Percentiles rank a stretch among this genome's conserved stretches.
phyloP scores from a whole-genome alignment of 1,284 basidiomycete species.

The Inonotus hispidus region DNA sequence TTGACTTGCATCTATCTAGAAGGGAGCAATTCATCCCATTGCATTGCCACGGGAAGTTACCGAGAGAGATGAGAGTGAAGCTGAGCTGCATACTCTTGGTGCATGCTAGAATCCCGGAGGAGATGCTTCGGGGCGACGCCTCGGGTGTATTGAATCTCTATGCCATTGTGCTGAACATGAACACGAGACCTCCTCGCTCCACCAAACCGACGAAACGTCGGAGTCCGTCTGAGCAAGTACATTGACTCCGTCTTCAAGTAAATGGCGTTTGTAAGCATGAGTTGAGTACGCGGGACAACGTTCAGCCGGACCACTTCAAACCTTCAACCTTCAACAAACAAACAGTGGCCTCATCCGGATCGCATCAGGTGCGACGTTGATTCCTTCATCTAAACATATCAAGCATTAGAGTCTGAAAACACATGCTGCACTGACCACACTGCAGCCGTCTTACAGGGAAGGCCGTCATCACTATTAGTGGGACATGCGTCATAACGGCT shows the following conservation, averaged over 20 bases:
- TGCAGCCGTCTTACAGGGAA: neutral
- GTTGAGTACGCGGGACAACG: neutral
- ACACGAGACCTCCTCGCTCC: neutral
- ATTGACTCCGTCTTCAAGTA: neutral
- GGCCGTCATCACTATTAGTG: neutral
- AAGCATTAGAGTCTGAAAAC: neutral
- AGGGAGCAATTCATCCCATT: no score
- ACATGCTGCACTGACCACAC: neutral
- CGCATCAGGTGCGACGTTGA: neutral
- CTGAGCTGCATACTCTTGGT: no score
- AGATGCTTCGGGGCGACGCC: neutral
- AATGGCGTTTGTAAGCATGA: neutral
- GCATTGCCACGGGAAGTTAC: no score
- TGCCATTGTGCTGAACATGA: no score
- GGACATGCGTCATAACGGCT: conserved; percentile 1
- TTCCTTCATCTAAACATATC: neutral
- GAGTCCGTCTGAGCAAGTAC: neutral
- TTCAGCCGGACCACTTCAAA: neutral
- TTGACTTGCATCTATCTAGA: no score
- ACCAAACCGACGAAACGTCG: neutral
- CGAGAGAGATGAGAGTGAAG: no score
- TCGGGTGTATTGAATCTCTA: neutral
- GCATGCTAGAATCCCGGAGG: no score
- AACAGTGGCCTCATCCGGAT: neutral
- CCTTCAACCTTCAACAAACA: no score